Base-by-base conservation (phyloP, 257 asterid species). In the Perilla frutescens region DNA sequence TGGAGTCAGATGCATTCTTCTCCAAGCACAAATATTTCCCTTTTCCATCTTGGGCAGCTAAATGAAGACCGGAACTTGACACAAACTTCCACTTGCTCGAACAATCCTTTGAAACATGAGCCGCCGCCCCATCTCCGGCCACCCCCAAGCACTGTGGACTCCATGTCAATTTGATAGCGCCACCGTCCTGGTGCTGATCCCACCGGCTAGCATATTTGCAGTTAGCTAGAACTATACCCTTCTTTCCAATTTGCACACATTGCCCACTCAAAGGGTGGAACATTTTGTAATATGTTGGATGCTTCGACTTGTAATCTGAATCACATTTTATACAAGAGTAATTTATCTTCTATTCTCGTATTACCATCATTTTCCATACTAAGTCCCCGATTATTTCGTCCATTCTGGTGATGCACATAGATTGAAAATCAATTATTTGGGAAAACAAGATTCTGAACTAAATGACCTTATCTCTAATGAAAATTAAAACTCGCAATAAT, bases 221-320 rank as follows among this genome's bases (percentile, higher is more conserved):
- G 26, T 68, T 70, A 15, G 59, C 85, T 43, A 81, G 45, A 12
- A 40, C 4, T 9, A 77, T 15, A 2, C 26, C 55, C 8, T 36
- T 40, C 0, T 67, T 29, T 50, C 29, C 43, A 53, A 72, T 14
- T 47, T 79, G 75, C 47, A 69, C 80, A 34, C 91, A 86, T 62
- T 64, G 75, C 6, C 97, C 96, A 70, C 89, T 91, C 41, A 71
- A 81, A 11, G 94, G 96, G 65, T 89, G 94, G 72, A 71, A 91
- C 50, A 91, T n/a, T 59, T 77, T 64, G 81, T 79, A 72, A 13
- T 81, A 70, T 8, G 61, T 80, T 13, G 80, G 71, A 2, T 50
- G 43, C 12, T 5, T 68, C 13, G 85, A 78, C 45, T 60, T 75
- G 4, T 85, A 82, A 58, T 79, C 97, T 90, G 86, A 34, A 65